Conservation (phyloP, 179 eudicot species). For the Spergularia azorica region DNA sequence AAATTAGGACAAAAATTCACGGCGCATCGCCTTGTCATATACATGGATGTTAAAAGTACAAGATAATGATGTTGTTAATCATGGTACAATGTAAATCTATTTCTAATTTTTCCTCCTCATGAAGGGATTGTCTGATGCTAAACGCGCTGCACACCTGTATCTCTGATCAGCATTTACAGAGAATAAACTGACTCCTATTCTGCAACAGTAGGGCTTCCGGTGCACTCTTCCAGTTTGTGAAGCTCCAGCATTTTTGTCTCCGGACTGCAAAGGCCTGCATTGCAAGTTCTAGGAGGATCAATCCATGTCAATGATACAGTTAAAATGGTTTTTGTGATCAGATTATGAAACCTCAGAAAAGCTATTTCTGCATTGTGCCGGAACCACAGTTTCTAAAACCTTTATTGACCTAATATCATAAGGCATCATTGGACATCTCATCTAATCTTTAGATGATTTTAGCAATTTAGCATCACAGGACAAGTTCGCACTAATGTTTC, state of each 20-base stretch:
- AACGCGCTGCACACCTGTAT: neutral
- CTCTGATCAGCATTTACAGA: neutral
- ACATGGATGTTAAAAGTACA: neutral
- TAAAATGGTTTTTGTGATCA: neutral
- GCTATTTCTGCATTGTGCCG: neutral
- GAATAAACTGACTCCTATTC: slow-evolving; percentile 30
- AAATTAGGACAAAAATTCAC: too few relatives aligned
- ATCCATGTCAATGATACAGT: neutral
- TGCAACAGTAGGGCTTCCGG: slow-evolving; percentile 55
- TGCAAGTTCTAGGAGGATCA: neutral
- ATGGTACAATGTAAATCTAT: too few relatives aligned
- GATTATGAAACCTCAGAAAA: neutral
- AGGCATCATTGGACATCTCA: too few relatives aligned
- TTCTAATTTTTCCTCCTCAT: neutral
- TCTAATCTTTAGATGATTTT: too few relatives aligned
- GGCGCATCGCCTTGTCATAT: too few relatives aligned
- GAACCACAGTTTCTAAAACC: neutral
- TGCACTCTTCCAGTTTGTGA: slow-evolving; percentile 63
- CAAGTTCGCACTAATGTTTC: too few relatives aligned
- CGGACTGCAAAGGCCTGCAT: slow-evolving; percentile 82
- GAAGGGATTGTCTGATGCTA: neutral
- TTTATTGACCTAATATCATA: neutral
- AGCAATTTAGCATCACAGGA: too few relatives aligned
- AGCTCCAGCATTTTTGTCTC: slow-evolving; percentile 81
- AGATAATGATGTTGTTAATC: neutral